These are phyloP conservation scores for Arthrobotrys musiformis DNA, from an alignment of 2,329 filamentous ascomycete genomes.

Conservation along the genomic window DNA sequence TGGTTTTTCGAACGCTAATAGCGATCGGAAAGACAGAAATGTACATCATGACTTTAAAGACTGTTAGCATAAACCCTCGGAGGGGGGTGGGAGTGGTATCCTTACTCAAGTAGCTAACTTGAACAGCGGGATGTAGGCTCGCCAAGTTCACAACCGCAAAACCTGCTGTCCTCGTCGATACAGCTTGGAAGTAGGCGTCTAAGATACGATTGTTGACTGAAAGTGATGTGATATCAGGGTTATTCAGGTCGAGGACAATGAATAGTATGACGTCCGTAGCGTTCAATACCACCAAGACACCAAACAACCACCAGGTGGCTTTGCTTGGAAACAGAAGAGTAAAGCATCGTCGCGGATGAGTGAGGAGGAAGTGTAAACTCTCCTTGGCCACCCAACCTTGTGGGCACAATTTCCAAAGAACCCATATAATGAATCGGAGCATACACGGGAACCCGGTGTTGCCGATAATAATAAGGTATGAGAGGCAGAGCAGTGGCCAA, in stretches of 20 bases:
- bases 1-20: constrained; percentile 91
- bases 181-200: constrained; percentile 89
- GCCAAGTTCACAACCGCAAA: constrained; percentile 84
- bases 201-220: constrained; percentile 80
- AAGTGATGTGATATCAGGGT: constrained; percentile 73
- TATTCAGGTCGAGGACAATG: constrained; percentile 86
- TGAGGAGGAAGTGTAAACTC: constrained; percentile 87
- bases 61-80: not conserved
- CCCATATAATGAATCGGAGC: constrained; percentile 92
- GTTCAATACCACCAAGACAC: constrained; percentile 83
- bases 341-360: constrained; percentile 95
- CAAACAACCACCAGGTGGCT: constrained; percentile 96
- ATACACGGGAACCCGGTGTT: constrained; percentile 97
- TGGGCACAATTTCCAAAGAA: constrained; percentile 73
- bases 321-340: constrained; percentile 89
- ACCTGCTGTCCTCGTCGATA: constrained; percentile 88
- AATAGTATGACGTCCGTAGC: constrained; percentile 88
- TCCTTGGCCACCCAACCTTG: constrained; percentile 74
- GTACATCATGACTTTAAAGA: constrained; percentile 85
- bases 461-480: constrained; percentile 90
- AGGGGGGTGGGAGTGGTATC: not conserved
- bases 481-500: constrained; percentile 79
- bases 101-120: constrained; percentile 82
- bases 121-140: constrained; percentile 85
- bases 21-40: constrained; percentile 97